Conservation (phyloP, 352 stramenopile species). For the Pythium graminicola region DNA sequence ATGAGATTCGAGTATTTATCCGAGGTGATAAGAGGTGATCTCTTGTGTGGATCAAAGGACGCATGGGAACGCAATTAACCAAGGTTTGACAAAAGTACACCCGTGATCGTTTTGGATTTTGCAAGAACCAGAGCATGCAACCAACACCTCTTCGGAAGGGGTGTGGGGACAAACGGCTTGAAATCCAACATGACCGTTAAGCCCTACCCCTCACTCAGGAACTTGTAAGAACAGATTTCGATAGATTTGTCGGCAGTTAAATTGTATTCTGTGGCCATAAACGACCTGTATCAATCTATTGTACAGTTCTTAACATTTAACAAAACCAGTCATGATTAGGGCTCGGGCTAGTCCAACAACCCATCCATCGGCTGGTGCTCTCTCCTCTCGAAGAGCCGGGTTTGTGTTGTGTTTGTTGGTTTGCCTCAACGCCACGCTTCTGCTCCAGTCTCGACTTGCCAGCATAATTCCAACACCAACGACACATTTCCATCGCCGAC, state of each 20-base stretch:
- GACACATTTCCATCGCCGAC: not conserved
- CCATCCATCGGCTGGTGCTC: conserved; percentile 8
- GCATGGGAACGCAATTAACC: too few species aligned
- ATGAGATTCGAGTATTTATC: too few species aligned
- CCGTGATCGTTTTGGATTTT: too few species aligned
- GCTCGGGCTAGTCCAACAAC: not conserved
- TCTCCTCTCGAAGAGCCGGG: conserved; percentile 6
- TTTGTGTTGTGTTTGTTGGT: not conserved
- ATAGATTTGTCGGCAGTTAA: not conserved
- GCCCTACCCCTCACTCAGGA: conserved; percentile 11
- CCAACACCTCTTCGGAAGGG: not conserved
- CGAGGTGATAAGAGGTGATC: too few species aligned
- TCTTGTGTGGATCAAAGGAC: too few species aligned
- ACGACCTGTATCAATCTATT: conserved; percentile 3
- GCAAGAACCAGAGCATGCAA: too few species aligned
- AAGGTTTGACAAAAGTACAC: too few species aligned
- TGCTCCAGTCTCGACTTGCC: not conserved
- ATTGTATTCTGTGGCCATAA: not conserved
- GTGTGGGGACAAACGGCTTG: not conserved
- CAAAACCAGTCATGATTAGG: conserved; percentile 10
- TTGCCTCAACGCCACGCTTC: not conserved
- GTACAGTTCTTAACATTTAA: not conserved
- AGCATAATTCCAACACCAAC: too few species aligned
- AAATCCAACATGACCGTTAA: not conserved
- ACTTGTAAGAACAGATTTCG: not conserved